Percentiles rank a stretch among this genome's conserved stretches.
Conservation (phyloP, 768 basidiomycete species). For the Phanerodontia chrysosporium region DNA sequence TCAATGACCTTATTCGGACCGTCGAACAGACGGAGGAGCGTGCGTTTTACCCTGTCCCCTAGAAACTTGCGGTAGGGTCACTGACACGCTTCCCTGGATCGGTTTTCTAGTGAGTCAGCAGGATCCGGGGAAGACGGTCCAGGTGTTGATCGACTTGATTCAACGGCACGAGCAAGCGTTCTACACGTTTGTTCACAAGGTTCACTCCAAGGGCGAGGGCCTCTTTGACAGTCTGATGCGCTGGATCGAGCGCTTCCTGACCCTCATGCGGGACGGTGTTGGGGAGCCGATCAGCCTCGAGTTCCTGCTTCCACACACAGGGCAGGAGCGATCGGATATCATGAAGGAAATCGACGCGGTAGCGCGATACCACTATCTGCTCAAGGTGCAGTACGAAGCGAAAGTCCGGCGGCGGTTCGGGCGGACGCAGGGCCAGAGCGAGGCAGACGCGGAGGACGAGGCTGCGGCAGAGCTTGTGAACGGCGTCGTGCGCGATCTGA, state of each 20-base stretch:
- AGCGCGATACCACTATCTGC: conserved; percentile 88
- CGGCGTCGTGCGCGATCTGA: conserved; percentile 75
- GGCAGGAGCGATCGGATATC: conserved; percentile 69
- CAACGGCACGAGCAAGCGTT: conserved; percentile 93
- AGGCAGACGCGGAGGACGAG: conserved; percentile 75
- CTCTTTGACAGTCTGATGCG: conserved; percentile 92
- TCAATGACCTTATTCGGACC: conserved; percentile 92
- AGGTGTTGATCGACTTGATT: conserved; percentile 90
- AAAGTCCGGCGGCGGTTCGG: conserved; percentile 86
- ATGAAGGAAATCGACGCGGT: conserved; percentile 86
- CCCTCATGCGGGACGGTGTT: conserved; percentile 84
- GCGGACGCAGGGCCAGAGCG: conserved; percentile 43
- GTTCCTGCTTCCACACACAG: conserved; percentile 81
- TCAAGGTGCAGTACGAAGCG: conserved; percentile 90
- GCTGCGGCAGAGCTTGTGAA: conserved; percentile 78
- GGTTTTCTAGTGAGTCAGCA: conserved; percentile 65
- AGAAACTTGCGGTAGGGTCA: neutral
- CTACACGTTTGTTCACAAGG: conserved; percentile 97
- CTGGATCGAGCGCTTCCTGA: conserved; percentile 96
- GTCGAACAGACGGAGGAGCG: conserved; percentile 89
- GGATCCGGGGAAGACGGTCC: conserved; percentile 82
- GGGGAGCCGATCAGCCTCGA: conserved; percentile 76
- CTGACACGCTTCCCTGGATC: neutral
- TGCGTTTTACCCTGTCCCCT: conserved; percentile 40
- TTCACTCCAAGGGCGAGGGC: conserved; percentile 93